Evolutionary conservation across 2,329 filamentous ascomycete genomes (phyloP), one percentile per base, ranked within the genome.

Genomic region (Fusarium scirpi): DNA sequence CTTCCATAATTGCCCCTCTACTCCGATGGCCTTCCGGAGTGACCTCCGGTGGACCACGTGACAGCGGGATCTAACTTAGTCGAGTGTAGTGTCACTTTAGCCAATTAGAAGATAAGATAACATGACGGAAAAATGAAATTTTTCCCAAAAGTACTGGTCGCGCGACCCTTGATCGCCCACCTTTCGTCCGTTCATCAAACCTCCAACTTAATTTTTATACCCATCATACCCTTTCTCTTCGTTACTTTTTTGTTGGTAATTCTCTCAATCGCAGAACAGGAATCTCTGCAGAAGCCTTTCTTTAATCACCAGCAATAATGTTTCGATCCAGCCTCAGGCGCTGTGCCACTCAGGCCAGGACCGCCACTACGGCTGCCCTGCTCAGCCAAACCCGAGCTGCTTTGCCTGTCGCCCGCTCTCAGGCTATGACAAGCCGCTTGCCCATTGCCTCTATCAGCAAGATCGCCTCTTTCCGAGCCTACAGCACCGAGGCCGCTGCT

Each of bases 401-500:
- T 54, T 60, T 76, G 46, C 74, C 78, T 32, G 24, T 72, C n/a
- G 71, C 71, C 55, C 73, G 68, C 56, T 71, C 68, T 48, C 67
- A 70, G 65, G 47, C 68, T 61, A 53, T 62, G 74, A 32, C 70
- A 56, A 43, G 71, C 20, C 65, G 67, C n/a, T 56, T 64, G 52
- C 60, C 63, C 25, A 61, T 69, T 51, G 29, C 57, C 38, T 67
- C 41, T 53, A 67, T 62, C 55, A 75, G 57, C 75, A 70, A 66
- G 67, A 62, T 78, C 18, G 38, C 74, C 8, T 62, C 69, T 8
- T 49, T 77, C 25, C 77, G 82, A 30, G 66, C 77, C 13, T 84
- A 85, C 75, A 84, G 81, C 69, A 80, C 72, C 40, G 82, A 82
- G 62, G 78, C 81, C 7, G 66, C 70, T 20, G 80, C 76, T 13